Evolutionary conservation across 1,284 basidiomycete species (phyloP), one percentile per base, ranked within the genome.

Genomic region (Fereydounia khargensis): DNA sequence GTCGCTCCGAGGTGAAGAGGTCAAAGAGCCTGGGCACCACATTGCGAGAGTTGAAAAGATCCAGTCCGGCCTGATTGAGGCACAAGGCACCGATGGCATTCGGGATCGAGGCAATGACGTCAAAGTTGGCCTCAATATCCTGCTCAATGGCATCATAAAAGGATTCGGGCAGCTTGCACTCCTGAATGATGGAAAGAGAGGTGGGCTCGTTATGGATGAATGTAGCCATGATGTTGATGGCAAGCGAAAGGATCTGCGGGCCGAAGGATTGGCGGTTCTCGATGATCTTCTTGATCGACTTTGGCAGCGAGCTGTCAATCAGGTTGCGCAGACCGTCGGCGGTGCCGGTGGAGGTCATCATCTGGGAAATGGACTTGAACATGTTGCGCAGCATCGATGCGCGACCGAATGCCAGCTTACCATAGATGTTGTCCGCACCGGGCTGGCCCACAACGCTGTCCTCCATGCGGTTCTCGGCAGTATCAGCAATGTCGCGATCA

Each of bases 161-260:
- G 0, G 85, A 83, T 69, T 94, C 89, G 1, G 95, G 95, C 2
- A 99, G 78, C 20, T 87, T 85, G 37, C 85, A 83, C 77, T 99
- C 95, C 77, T 99, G 95, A 28, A 99, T 86, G 40, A 92, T 87
- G 1, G 84, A 80, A 45, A 99, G 80, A 11, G 90, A 95, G 0
- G 94, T 97, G 9, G 95, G 95, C 78, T 99, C 95, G 69, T 97
- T 99, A 80, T 99, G 94, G 14, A 98, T 86, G 76, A 99, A 97
- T 0, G 91, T 92, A 5, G 94, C 86, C 86, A 96, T 91, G 74
- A 96, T 89, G 77, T 94, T 94, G 80, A 96, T 90, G 1, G 90
- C 57, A 8, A 65, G 51, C 1, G 89, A 86, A 39, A 94, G 83
- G 42, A 95, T 84, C 64, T 85, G 87, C 1, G 89, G 83, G 3